phyloP scores from a whole-genome alignment of 148 eudicot genomes.

The Silene uniflora region DNA sequence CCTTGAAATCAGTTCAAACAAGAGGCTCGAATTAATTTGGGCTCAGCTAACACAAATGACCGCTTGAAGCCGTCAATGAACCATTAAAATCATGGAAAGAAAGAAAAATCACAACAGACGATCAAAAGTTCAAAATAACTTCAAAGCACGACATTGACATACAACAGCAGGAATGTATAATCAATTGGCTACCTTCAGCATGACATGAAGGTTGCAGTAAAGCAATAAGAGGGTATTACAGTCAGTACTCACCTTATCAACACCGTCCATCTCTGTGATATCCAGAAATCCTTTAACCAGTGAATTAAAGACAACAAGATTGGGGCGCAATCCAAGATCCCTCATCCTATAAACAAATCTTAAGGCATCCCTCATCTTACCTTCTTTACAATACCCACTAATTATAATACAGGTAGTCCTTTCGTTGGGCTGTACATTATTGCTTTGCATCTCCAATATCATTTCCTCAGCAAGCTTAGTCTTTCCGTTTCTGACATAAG shows the following conservation, averaged over 20 bases:
- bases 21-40: no score
- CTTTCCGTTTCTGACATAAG: slow-evolving; percentile 55
- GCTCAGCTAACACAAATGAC: no score
- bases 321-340: slow-evolving; percentile 47
- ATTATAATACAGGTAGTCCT: slow-evolving; percentile 58
- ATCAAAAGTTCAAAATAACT: background rate
- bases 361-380: slow-evolving; percentile 57
- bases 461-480: slow-evolving; percentile 46
- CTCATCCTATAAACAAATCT: slow-evolving; percentile 66
- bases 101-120: no score
- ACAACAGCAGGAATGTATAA: background rate
- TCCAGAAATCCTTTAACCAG: slow-evolving; percentile 66
- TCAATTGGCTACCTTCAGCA: background rate
- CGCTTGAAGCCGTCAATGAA: no score
- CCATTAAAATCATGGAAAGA: no score
- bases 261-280: slow-evolving; percentile 43
- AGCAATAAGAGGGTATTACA: background rate
- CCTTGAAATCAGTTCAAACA: background rate
- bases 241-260: slow-evolving; percentile 50
- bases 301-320: slow-evolving; percentile 58
- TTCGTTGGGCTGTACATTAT: slow-evolving; percentile 54
- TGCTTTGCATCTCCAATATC: slow-evolving; percentile 54
- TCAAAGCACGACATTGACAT: background rate
- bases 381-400: slow-evolving; percentile 63
- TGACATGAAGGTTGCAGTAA: no score